Base-by-base conservation (phyloP, 768 basidiomycete genomes). In the Tricholoma flavovirens region DNA sequence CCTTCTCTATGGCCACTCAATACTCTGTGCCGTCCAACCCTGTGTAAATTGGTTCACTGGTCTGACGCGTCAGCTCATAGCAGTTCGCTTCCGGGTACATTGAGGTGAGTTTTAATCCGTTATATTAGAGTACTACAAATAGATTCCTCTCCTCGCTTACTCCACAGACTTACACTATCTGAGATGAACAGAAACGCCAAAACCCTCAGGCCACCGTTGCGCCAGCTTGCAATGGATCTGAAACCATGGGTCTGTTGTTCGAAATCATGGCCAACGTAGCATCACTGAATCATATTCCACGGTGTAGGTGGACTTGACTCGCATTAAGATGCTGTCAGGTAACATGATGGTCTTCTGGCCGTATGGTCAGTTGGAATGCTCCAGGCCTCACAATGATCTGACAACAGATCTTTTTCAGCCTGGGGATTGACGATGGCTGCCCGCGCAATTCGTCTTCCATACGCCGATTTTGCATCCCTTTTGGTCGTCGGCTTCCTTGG, bases 311-410 rank as follows among this genome's bases (percentile, higher is more conserved):
- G 9, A 61, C 29, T 45, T 61, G 29, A 59, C 60, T 12, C 52
- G 60, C 8, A 43, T 55, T 10, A 49, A 38, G 3, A 55, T 55
- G 17, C 56, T 61, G 36, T 55, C 56, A 8, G 60, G 60, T 12
- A 51, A 57, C 6, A 61, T 61, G 60, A 46, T 61, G 4, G 45
- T 59, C 5, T 61, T 62, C 51, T 62, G 61, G 61, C 61, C 61
- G 10, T 62, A 49, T 42, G 61, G 61, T 62, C 14, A 40, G 36
- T 38, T 29, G 24, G 10, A 8, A 22, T 22, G 17, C 10, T 9
- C 22, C 22, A 19, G 30, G 3, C 10, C 21, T 22, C 15, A 40
- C 15, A 17, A 14, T 26, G 1, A 29, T 17, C 6, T 9, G 12
- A 24, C 2, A 14, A 12, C n/a, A 19, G 24, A 46, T 30, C 17